A percentile compares a stretch with the other conserved stretches of the same genome.
These are phyloP conservation scores for Gossypium raimondii DNA, from an alignment of 345 rosid genomes.

Conservation along the genomic window DNA sequence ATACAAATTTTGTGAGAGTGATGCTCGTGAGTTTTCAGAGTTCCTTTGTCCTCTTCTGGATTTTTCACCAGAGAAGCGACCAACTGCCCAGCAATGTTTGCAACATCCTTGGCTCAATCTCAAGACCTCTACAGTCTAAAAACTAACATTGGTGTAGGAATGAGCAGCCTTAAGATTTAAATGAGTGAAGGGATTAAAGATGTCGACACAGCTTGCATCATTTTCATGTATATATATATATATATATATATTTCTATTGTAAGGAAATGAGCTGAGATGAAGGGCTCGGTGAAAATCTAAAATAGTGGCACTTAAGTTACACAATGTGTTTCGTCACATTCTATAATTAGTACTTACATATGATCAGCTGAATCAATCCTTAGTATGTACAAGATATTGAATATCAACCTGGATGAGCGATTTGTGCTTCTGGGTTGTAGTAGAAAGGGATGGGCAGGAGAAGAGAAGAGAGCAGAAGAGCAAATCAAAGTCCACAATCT, in stretches of 20 bases:
- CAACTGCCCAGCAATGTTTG: conserved; percentile 83
- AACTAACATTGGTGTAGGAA: conserved; percentile 30
- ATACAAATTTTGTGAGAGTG: conserved; percentile 59
- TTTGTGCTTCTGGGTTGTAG: background rate
- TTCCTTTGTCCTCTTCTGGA: conserved; percentile 75
- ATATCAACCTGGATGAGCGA: background rate
- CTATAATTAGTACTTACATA: background rate
- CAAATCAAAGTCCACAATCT: too few species aligned
- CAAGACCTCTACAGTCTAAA: conserved; percentile 24
- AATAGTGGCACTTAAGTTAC: background rate
- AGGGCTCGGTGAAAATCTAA: background rate
- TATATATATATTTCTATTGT: background rate
- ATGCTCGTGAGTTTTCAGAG: conserved; percentile 74
- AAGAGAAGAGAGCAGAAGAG: too few species aligned
- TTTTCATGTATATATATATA: too few species aligned
- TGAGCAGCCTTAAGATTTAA: conserved; percentile 41
- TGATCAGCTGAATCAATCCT: background rate
- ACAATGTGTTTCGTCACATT: background rate
- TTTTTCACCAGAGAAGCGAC: conserved; percentile 95
- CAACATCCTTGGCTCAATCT: conserved; percentile 86
- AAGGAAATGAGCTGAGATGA: background rate
- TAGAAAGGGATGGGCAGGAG: too few species aligned
- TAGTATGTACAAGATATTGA: background rate
- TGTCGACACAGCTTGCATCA: background rate
- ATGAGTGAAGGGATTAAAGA: conserved; percentile 34